A percentile compares a stretch with the other conserved stretches of the same genome.
Evolutionary conservation across 345 rosid genomes (phyloP).

Genomic region (Citrus inodora): DNA sequence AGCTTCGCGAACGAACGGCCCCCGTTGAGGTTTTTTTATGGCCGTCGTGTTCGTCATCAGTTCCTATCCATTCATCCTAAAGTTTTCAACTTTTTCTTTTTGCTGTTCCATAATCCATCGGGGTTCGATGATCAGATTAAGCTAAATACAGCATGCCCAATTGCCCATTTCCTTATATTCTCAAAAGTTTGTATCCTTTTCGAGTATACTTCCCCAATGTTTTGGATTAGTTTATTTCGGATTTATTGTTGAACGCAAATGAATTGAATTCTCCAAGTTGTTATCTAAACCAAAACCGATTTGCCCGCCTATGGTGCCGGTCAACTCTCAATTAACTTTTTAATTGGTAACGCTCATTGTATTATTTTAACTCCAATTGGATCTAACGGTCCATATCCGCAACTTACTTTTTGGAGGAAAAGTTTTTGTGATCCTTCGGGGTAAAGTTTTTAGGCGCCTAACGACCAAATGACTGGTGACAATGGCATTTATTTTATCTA

Average conservation of each 20-base stretch:
- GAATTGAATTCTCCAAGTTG: too few relatives aligned
- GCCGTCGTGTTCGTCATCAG: not conserved
- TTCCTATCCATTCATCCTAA: not conserved
- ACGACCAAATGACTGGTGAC: not conserved
- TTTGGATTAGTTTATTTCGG: not conserved
- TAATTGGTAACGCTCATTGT: too few relatives aligned
- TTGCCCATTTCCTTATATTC: not conserved
- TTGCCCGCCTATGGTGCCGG: too few relatives aligned
- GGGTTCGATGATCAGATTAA: not conserved
- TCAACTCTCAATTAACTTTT: too few relatives aligned
- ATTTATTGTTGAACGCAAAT: too few relatives aligned
- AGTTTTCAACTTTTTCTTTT: not conserved
- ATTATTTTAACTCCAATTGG: too few relatives aligned
- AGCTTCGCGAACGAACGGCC: not conserved
- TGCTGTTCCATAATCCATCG: not conserved
- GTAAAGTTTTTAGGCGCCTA: not conserved
- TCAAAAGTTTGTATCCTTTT: not conserved
- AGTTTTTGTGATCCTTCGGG: not conserved
- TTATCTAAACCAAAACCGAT: too few relatives aligned
- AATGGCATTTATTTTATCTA: too few relatives aligned
- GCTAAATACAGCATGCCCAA: not conserved
- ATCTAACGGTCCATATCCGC: not conserved
- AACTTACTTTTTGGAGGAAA: not conserved
- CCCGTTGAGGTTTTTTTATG: constrained; percentile 31
- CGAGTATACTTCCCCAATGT: not conserved